These are phyloP conservation scores for Linum usitatissimum DNA, from an alignment of 345 rosid genomes.

Conservation along the genomic window DNA sequence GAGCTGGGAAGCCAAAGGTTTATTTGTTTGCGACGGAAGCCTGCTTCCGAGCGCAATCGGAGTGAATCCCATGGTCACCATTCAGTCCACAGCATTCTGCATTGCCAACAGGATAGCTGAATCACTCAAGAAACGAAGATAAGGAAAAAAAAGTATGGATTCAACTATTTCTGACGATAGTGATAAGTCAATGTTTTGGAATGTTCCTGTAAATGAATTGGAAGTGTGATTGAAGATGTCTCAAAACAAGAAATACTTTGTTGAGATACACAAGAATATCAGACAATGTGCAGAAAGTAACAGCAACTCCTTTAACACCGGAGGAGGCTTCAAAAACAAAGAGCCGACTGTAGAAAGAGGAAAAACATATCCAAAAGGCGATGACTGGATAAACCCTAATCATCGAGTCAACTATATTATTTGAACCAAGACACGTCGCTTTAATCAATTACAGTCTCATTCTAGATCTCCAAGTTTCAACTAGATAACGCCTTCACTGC, in stretches of 20 bases:
- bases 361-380: neutral
- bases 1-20: constrained; percentile 45
- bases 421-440: neutral
- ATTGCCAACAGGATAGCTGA: constrained; percentile 33
- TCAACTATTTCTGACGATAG: too few species aligned
- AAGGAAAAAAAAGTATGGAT: too few species aligned
- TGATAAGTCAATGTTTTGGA: too few species aligned
- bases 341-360: too few species aligned
- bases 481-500: constrained; percentile 45
- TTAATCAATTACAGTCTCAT: neutral
- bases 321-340: neutral
- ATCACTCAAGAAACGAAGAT: too few species aligned
- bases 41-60: constrained; percentile 27
- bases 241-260: too few species aligned
- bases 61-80: constrained; percentile 50
- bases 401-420: constrained; percentile 5
- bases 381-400: neutral
- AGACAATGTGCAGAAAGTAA: too few species aligned
- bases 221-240: too few species aligned
- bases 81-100: constrained; percentile 40
- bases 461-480: constrained; percentile 1
- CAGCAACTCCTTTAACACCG: too few species aligned
- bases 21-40: constrained; percentile 40
- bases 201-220: too few species aligned
- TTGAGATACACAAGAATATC: too few species aligned